phyloP scores from a whole-genome alignment of 129 eudicot species.

The Smallanthus sonchifolius region DNA sequence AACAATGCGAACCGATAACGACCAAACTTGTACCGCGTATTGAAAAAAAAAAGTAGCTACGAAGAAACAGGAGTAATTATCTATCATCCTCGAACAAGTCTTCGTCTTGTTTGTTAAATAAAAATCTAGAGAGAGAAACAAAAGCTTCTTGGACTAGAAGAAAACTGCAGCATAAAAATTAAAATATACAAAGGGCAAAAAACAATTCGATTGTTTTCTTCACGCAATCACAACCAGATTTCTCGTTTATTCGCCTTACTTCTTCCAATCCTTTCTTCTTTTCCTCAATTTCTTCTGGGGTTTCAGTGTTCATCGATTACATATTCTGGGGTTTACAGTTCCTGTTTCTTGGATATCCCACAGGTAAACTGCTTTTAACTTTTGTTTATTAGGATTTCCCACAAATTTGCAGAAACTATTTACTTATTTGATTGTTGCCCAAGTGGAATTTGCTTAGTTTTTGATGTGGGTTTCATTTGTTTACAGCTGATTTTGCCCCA shows the following conservation, averaged over 20 bases:
- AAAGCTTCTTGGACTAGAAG: constrained; percentile 35
- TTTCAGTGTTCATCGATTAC: constrained; percentile 22
- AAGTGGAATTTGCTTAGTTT: constrained; percentile 7
- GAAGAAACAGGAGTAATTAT: constrained; percentile 22
- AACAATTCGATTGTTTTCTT: constrained; percentile 11
- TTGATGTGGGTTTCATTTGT: constrained; percentile 16
- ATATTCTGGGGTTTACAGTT: constrained; percentile 25
- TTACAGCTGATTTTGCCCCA: constrained; percentile 28
- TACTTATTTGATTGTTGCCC: constrained; percentile 6
- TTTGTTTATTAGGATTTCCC: constrained; percentile 1
- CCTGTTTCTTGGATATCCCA: constrained; percentile 16
- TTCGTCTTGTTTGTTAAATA: constrained; percentile 6
- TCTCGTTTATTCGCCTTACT: constrained; percentile 18
- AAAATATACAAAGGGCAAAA: not conserved
- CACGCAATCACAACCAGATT: constrained; percentile 36
- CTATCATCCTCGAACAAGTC: constrained; percentile 11
- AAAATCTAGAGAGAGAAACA: constrained; percentile 18
- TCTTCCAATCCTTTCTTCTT: constrained; percentile 6
- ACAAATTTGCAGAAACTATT: not conserved
- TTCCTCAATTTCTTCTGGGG: constrained; percentile 1
- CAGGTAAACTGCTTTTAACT: constrained; percentile 29
- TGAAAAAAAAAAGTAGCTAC: too few relatives aligned
- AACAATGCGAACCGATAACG: too few relatives aligned
- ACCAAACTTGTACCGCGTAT: too few relatives aligned
- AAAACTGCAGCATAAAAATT: not conserved